Evolutionary conservation across 1,284 basidiomycete genomes (phyloP).

Genomic region (Mixia osmundae): DNA sequence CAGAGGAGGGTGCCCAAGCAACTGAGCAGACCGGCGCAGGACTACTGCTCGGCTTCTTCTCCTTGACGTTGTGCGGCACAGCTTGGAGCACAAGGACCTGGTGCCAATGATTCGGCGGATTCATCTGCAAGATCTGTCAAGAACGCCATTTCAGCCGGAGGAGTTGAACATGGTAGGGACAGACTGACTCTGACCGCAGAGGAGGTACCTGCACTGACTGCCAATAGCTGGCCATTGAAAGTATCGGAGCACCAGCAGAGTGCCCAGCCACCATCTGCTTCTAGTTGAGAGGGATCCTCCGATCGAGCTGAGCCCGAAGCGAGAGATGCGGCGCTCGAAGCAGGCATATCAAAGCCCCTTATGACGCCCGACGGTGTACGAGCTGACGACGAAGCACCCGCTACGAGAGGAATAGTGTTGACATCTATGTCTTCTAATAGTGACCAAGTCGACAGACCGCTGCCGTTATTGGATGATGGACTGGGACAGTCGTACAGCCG

Average conservation of each 20-base stretch:
- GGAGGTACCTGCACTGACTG: slow-evolving; percentile 42
- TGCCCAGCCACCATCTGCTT: slow-evolving; percentile 69
- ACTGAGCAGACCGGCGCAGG: slow-evolving; percentile 41
- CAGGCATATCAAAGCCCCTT: not conserved
- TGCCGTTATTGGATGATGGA: slow-evolving; percentile 32
- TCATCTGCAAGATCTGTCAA: slow-evolving; percentile 27
- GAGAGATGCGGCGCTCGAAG: slow-evolving; percentile 1
- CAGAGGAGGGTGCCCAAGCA: slow-evolving; percentile 75
- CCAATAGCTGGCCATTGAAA: slow-evolving; percentile 75
- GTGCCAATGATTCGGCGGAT: slow-evolving; percentile 19
- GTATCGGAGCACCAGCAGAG: slow-evolving; percentile 80
- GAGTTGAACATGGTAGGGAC: slow-evolving; percentile 18
- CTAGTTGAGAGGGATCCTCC: slow-evolving; percentile 4
- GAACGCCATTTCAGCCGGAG: not conserved
- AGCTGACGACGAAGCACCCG: slow-evolving; percentile 5
- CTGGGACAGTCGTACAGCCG: slow-evolving; percentile 78
- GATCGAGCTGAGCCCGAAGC: slow-evolving; percentile 3
- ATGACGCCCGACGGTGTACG: slow-evolving; percentile 4
- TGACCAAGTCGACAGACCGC: slow-evolving; percentile 37
- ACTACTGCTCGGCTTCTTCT: slow-evolving; percentile 8
- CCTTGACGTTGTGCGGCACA: slow-evolving; percentile 9
- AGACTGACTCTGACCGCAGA: slow-evolving; percentile 47
- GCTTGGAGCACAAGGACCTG: slow-evolving; percentile 10
- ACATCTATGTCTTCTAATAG: slow-evolving; percentile 56
- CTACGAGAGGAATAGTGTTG: slow-evolving; percentile 23